Base-by-base conservation (phyloP, 805 yeast genomes). In the Scheffersomyces ergatensis region DNA sequence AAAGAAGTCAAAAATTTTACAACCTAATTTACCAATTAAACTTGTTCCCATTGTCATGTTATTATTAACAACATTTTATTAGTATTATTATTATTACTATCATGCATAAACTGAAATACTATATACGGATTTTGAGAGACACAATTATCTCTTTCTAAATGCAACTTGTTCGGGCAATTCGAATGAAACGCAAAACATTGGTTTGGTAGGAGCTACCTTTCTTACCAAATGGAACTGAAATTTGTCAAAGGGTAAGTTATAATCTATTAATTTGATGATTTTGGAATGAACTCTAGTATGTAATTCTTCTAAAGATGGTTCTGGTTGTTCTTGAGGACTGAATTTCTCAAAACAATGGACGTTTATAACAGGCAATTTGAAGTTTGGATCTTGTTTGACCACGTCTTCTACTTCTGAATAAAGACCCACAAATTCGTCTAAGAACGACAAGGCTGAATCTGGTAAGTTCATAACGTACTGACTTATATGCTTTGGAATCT, bases 401-500 rank as follows among this genome's bases (percentile, higher is more conserved):
- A 57, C 53, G 2, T 58, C 52, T 36, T 58, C 63, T 1, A 73
- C 59, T 36, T 65, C 54, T 1, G 71, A 48, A 59, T 84, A 87
- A 21, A 90, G 68, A 0, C 97, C 97, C 25, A 80, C 70, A 54
- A 79, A 92, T 37, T 84, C 85, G 51, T 83, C 82, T 40, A 89
- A 64, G 54, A 93, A 93, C 15, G 83, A 82, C 17, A 93, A 69
- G 0, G 99, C 97, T 34, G 89, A 77, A 55, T 89, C 99, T 2
- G 99, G 99, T 42, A 93, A 73, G 57, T 93, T 93, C 99, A 93
- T 93, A 9, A 89, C 96, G 54, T 80, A 93, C 56, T 89, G 90
- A 34, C 78, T 61, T 49, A 78, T 74, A 49, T 68, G 71, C 21
- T 62, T 60, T 1, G 97, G 88, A 1, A 83, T 70, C 17, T 50